Conservation (phyloP, 148 eudicot species). For the Rheum nobile region DNA sequence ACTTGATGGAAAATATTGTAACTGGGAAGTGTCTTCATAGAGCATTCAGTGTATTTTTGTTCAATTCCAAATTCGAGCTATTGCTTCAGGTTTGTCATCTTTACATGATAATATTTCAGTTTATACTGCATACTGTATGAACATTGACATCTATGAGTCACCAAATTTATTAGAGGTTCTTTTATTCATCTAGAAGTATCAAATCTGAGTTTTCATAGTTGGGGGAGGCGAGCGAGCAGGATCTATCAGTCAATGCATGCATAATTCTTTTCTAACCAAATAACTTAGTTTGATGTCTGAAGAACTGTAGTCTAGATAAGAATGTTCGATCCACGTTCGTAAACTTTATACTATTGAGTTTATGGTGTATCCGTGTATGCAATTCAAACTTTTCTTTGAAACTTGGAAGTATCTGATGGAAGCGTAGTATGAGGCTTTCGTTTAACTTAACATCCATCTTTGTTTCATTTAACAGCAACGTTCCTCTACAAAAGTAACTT, state of each 20-base stretch:
- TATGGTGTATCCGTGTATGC: background rate
- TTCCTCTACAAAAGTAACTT: constrained; percentile 85
- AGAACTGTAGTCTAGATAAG: background rate
- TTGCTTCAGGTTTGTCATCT: constrained; percentile 63
- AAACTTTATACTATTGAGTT: background rate
- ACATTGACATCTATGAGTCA: background rate
- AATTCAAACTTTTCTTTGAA: background rate
- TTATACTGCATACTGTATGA: background rate
- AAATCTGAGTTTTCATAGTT: background rate
- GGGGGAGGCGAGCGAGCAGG: background rate
- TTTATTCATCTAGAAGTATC: background rate
- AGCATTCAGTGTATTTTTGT: constrained; percentile 87
- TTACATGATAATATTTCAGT: background rate
- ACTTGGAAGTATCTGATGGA: background rate
- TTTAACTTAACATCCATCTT: constrained; percentile 44
- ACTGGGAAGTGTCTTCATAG: constrained; percentile 75
- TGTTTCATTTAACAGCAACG: constrained; percentile 54
- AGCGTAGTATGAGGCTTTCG: too few species aligned
- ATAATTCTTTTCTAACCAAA: background rate
- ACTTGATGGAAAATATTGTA: constrained; percentile 80
- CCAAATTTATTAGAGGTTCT: background rate
- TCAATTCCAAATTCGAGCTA: constrained; percentile 80
- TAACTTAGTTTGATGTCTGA: background rate
- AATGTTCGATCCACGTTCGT: background rate
- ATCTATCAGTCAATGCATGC: background rate